Evolutionary conservation across 2,329 filamentous ascomycete genomes (phyloP).

Genomic region (Geosmithia morbida): DNA sequence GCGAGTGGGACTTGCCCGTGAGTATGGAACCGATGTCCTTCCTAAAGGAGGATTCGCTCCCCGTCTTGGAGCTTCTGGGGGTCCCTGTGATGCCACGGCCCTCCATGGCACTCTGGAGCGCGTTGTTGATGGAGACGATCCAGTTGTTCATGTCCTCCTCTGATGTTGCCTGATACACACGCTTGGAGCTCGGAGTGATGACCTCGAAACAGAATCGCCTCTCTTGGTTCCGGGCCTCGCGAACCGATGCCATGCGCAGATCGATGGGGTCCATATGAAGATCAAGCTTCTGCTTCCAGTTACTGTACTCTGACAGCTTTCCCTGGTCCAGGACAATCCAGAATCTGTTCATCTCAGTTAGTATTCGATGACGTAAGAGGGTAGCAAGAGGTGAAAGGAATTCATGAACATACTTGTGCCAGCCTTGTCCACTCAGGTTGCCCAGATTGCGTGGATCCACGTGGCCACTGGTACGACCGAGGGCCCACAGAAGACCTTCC

Average conservation of each 20-base stretch:
- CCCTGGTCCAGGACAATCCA: constrained; percentile 98
- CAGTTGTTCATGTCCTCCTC: constrained; percentile 97
- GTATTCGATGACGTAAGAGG: background rate
- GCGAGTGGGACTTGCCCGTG: constrained; percentile 76
- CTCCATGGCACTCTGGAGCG: constrained; percentile 89
- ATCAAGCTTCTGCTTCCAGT: constrained; percentile 96
- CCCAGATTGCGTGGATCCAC: constrained; percentile 88
- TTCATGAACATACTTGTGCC: constrained; percentile 71
- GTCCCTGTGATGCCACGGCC: constrained; percentile 49
- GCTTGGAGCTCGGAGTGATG: constrained; percentile 89
- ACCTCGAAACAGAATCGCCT: constrained; percentile 96
- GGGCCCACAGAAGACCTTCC: constrained; percentile 86
- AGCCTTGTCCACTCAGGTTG: constrained; percentile 89
- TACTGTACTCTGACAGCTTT: constrained; percentile 93
- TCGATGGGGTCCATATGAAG: constrained; percentile 98
- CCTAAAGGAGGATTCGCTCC: constrained; percentile 44
- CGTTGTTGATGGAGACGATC: constrained; percentile 95
- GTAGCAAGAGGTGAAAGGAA: background rate
- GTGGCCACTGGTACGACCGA: constrained; percentile 85
- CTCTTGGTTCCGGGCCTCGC: constrained; percentile 88
- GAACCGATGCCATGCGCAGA: constrained; percentile 87
- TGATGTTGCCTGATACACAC: constrained; percentile 93
- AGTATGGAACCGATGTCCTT: constrained; percentile 87
- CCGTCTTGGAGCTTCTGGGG: constrained; percentile 20
- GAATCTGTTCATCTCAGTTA: constrained; percentile 42